Conservation (phyloP, 352 stramenopile genomes). For the Phytophthora sojae region DNA sequence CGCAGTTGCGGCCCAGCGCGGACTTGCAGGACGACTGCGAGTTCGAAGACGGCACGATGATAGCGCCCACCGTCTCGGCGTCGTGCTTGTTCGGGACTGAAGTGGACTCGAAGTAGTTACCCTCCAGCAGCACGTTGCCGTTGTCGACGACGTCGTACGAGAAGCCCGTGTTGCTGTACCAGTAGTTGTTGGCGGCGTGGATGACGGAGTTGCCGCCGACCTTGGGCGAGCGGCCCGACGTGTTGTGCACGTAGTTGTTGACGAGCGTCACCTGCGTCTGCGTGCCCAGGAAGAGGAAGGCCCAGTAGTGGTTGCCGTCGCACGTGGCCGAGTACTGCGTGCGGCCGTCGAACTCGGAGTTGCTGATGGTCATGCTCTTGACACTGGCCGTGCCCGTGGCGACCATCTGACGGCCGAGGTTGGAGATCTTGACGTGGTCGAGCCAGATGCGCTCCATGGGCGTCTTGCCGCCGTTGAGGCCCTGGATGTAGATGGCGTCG, state of each 20-base stretch:
- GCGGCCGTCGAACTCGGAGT: not conserved
- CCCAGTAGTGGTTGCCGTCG: slow-evolving; percentile 3
- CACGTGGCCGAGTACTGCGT: slow-evolving; percentile 1
- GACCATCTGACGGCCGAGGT: not conserved
- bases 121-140: slow-evolving; percentile 1
- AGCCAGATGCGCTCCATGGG: no score
- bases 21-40: not conserved
- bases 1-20: slow-evolving; percentile 8
- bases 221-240: not conserved
- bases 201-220: not conserved
- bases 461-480: no score
- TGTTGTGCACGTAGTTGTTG: no score
- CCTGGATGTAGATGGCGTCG: no score
- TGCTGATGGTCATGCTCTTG: not conserved
- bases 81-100: not conserved
- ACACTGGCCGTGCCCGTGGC: not conserved
- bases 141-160: not conserved
- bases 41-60: not conserved
- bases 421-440: no score
- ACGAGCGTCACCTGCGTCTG: not conserved
- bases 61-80: not conserved
- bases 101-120: not conserved
- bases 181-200: not conserved
- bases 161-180: not conserved
- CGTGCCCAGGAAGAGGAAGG: slow-evolving; percentile 1